Evolutionary conservation across 1,139 yeast species (phyloP).

Genomic region (Pichia sorboxylosa): DNA sequence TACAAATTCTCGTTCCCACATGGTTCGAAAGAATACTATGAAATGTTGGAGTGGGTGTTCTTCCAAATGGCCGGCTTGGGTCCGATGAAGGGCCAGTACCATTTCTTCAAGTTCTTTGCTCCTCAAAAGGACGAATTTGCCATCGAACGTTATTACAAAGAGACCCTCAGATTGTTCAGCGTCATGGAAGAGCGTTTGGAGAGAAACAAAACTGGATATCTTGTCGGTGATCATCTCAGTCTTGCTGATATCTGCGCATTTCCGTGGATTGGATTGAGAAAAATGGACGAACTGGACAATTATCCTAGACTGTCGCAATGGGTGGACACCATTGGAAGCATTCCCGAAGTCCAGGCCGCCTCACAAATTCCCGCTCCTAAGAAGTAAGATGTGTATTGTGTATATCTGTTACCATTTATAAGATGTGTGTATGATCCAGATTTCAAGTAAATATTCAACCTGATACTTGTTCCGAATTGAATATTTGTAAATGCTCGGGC

Average conservation of each 20-base stretch:
- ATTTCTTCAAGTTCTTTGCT: constrained; percentile 34
- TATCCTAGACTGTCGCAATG: constrained; percentile 27
- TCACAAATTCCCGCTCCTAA: constrained; percentile 17
- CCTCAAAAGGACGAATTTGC: constrained; percentile 40
- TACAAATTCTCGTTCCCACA: constrained; percentile 34
- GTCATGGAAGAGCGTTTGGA: constrained; percentile 40
- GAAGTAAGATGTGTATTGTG: too few species aligned
- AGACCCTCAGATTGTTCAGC: constrained; percentile 40
- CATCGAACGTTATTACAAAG: constrained; percentile 38
- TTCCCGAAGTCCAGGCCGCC: constrained; percentile 32
- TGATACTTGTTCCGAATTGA: too few species aligned
- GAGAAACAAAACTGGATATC: constrained; percentile 34
- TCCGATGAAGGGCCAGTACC: constrained; percentile 51
- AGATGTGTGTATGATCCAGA: too few species aligned
- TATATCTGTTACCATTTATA: too few species aligned
- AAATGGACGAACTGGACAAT: constrained; percentile 23
- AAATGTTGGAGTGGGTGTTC: constrained; percentile 37
- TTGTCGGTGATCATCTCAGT: constrained; percentile 46
- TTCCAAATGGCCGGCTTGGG: constrained; percentile 52
- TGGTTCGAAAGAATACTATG: constrained; percentile 38
- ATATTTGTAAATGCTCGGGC: too few species aligned
- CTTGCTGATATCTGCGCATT: constrained; percentile 41
- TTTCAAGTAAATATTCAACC: too few species aligned
- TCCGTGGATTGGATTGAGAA: constrained; percentile 27
- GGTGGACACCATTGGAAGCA: constrained; percentile 28